phyloP scores from a whole-genome alignment of 495 filamentous ascomycete genomes.

The Geoglossum glabrum region DNA sequence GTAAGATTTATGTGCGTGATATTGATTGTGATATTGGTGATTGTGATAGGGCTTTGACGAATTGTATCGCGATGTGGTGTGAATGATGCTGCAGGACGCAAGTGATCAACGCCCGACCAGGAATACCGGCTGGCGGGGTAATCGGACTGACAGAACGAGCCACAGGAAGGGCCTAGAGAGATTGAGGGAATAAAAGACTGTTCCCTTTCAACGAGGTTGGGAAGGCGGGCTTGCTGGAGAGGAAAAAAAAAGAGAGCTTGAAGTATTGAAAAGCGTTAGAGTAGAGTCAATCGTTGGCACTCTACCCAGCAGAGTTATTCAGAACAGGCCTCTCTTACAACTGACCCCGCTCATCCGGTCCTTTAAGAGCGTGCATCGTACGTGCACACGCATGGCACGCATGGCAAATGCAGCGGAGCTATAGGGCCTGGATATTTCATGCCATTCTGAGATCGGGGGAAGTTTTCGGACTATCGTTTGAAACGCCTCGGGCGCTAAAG shows the following conservation, averaged over 20 bases:
- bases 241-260: too few relatives aligned
- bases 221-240: too few relatives aligned
- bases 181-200: too few relatives aligned
- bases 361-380: not conserved
- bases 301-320: too few relatives aligned
- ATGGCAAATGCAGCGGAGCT: not conserved
- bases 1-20: too few relatives aligned
- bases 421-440: not conserved
- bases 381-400: too few relatives aligned
- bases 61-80: slow-evolving; percentile 1
- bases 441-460: not conserved
- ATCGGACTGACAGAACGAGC: not conserved
- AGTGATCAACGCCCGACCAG: not conserved
- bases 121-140: too few relatives aligned
- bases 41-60: not conserved
- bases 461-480: not conserved
- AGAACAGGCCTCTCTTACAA: too few relatives aligned
- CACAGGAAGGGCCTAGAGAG: not conserved
- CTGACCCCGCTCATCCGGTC: too few relatives aligned
- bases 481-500: not conserved
- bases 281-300: too few relatives aligned
- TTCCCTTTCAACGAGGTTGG: too few relatives aligned
- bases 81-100: slow-evolving; percentile 1
- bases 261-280: too few relatives aligned
- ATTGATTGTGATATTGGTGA: not conserved